These are phyloP conservation scores for Tremella fuciformis DNA, from an alignment of 768 basidiomycete genomes.

Conservation along the genomic window DNA sequence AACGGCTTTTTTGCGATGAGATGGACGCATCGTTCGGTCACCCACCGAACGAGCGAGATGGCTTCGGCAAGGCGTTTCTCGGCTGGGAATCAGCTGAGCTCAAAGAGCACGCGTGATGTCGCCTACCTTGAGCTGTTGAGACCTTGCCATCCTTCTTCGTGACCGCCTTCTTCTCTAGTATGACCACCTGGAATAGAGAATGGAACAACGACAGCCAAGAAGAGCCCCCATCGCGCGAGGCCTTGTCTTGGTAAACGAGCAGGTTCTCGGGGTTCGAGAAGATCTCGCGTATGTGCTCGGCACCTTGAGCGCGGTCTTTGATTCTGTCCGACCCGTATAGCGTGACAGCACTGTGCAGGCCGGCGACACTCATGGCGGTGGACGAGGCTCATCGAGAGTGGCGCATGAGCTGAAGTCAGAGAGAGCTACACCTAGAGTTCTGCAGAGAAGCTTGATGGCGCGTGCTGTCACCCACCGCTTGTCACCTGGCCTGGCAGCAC, in stretches of 20 bases:
- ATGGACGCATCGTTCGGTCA: slow-evolving; percentile 64
- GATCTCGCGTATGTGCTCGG: slow-evolving; percentile 53
- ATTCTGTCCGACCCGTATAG: slow-evolving; percentile 57
- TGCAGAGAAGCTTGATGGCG: no score
- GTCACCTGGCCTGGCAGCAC: no score
- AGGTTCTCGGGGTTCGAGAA: slow-evolving; percentile 53
- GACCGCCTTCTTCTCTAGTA: slow-evolving; percentile 60
- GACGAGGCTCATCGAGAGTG: no score
- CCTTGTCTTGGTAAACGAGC: slow-evolving; percentile 58
- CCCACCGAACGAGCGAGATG: slow-evolving; percentile 67
- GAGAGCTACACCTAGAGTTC: no score
- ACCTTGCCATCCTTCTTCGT: slow-evolving; percentile 52
- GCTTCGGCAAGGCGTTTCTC: slow-evolving; percentile 64
- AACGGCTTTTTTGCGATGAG: slow-evolving; percentile 61
- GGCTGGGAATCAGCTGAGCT: slow-evolving; percentile 46
- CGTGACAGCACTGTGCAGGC: slow-evolving; percentile 36
- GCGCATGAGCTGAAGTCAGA: no score
- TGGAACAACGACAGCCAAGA: slow-evolving; percentile 70
- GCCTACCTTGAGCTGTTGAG: slow-evolving; percentile 28
- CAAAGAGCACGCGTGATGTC: not conserved
- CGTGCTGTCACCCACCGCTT: no score
- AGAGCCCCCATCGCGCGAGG: slow-evolving; percentile 23
- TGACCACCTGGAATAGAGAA: slow-evolving; percentile 66
- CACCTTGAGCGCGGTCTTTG: slow-evolving; percentile 67
- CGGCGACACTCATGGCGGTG: slow-evolving; percentile 30